A percentile compares a stretch with the other conserved stretches of the same genome.
phyloP scores from a whole-genome alignment of 495 filamentous ascomycete genomes.

The Durotheca rogersii region DNA sequence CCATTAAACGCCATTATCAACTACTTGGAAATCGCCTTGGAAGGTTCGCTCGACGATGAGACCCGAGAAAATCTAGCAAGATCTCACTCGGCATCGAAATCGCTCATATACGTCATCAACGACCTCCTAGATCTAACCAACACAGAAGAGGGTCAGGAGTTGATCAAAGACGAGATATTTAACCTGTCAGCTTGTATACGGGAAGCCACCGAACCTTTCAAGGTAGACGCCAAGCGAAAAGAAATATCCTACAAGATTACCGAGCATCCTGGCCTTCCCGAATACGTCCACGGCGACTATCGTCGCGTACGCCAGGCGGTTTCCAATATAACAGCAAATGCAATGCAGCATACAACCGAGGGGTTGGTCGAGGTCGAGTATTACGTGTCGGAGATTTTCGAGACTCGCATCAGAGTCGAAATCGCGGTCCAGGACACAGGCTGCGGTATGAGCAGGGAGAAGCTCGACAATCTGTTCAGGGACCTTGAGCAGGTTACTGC shows the following conservation, averaged over 20 bases:
- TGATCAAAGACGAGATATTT: constrained; percentile 82
- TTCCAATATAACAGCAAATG: constrained; percentile 81
- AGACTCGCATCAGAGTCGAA: constrained; percentile 61
- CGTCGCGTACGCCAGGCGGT: constrained; percentile 77
- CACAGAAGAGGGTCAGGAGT: constrained; percentile 74
- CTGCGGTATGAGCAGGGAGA: constrained; percentile 68
- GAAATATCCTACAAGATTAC: constrained; percentile 66
- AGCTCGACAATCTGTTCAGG: constrained; percentile 76
- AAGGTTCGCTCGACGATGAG: constrained; percentile 77
- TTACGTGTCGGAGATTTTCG: constrained; percentile 50
- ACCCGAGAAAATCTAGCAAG: constrained; percentile 83
- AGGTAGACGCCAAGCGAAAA: constrained; percentile 74
- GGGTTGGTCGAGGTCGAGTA: constrained; percentile 73
- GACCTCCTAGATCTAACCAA: constrained; percentile 92
- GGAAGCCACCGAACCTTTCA: constrained; percentile 75
- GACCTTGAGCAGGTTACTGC: constrained; percentile 84
- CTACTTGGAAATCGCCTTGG: constrained; percentile 90
- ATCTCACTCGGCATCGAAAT: constrained; percentile 95
- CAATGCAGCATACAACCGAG: constrained; percentile 73
- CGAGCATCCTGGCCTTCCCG: constrained; percentile 68
- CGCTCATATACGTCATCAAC: constrained; percentile 93
- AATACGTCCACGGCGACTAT: constrained; percentile 74
- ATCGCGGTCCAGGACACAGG: constrained; percentile 79
- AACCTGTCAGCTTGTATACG: constrained; percentile 69
- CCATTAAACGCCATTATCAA: constrained; percentile 96